phyloP scores from a whole-genome alignment of 768 basidiomycete species.

The Rhizopogon sp. region DNA sequence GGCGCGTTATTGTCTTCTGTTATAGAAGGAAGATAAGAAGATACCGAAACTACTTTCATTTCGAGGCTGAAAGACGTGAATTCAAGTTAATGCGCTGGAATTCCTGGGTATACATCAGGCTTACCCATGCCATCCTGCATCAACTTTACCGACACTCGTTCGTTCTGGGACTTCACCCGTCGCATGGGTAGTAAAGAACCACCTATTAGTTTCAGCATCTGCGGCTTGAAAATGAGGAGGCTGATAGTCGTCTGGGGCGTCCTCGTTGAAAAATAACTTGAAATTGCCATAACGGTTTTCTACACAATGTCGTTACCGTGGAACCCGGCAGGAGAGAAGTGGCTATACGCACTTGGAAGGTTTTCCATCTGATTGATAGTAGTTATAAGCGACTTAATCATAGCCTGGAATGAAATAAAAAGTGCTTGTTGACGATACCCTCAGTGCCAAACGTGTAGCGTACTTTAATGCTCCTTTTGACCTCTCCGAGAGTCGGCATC shows the following conservation, averaged over 20 bases:
- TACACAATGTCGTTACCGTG: conserved; percentile 18
- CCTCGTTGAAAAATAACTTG: conserved; percentile 80
- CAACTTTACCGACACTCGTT: conserved; percentile 59
- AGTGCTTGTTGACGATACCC: not conserved
- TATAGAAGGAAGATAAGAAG: conserved; percentile 64
- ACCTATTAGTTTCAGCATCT: conserved; percentile 66
- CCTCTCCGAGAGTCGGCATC: conserved; percentile 71
- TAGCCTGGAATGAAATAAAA: conserved; percentile 43
- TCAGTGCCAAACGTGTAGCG: not conserved
- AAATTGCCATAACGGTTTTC: conserved; percentile 84
- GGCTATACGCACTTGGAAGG: conserved; percentile 58
- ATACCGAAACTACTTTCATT: conserved; percentile 67
- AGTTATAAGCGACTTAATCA: conserved; percentile 74
- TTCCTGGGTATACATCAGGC: not conserved
- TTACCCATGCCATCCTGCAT: conserved; percentile 74
- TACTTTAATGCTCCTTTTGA: conserved; percentile 80
- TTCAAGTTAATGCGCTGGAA: not conserved
- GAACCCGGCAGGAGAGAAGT: not conserved
- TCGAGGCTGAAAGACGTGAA: conserved; percentile 45
- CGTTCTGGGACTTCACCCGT: conserved; percentile 70
- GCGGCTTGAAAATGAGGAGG: conserved; percentile 75
- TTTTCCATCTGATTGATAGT: conserved; percentile 78
- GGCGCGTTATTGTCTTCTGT: conserved; percentile 52
- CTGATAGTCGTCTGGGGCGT: conserved; percentile 78
- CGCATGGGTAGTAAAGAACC: conserved; percentile 79